Evolutionary conservation across 257 asterid genomes (phyloP), one percentile per base, ranked within the genome.

Genomic region (Apocynum venetum): DNA sequence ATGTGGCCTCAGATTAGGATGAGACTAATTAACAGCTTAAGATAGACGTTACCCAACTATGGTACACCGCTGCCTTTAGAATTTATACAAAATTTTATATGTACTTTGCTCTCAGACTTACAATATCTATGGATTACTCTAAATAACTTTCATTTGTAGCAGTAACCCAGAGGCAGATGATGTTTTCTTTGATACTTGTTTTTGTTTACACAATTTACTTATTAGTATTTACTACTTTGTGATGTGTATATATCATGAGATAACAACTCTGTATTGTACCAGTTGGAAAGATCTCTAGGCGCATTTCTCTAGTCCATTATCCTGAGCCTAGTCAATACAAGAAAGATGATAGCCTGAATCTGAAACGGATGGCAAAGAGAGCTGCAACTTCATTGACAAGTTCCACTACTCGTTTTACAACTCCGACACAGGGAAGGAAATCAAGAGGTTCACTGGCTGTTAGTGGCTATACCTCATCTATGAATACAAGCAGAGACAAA

Each of bases 251-350:
- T 13, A 61, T 25, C 43, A 6, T 61, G 68, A 61, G 12, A 2
- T 4, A 61, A 25, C 6, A 13, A 6, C 6, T 67, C 52, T 77
- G 38, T 43, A 51, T 80, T 74, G 53, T 74, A 36, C 72, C 89
- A 92, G 97, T 83, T 80, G 97, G 97, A 61, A 90, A 86, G 86
- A 89, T 92, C 72, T 84, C 96, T 0, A 83, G 86, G 38, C 87
- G 76, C 14, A 88, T 89, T 51, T 88, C 93, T 71, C 80, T 92
- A 59, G 69, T 89, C 80, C 92, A 85, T 82, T 90, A 89, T 81
- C 93, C 96, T 0, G 96, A 90, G 43, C 89, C 92, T 9, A 75
- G 84, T 73, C 94, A 89, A 80, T 61, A 88, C 55, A 82, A 72
- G 65, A 79, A 72, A 65, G 79, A 87, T 51, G 82, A 77, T 73